phyloP scores from a whole-genome alignment of 257 asterid genomes.

The Solanum medicagineum region DNA sequence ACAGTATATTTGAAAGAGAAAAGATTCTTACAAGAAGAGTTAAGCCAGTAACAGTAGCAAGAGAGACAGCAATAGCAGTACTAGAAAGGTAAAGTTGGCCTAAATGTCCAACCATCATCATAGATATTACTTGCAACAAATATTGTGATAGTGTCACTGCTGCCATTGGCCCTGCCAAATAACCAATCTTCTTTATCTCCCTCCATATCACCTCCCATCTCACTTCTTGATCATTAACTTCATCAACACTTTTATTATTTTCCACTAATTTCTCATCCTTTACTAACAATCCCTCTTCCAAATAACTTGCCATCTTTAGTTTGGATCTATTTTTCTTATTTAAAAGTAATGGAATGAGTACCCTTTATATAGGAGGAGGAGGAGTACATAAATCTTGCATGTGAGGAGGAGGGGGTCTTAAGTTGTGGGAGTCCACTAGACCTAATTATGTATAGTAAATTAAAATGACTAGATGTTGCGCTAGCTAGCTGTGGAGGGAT shows the following conservation, averaged over 20 bases:
- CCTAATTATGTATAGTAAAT: not conserved
- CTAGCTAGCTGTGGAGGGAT: not conserved
- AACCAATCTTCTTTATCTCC: not conserved
- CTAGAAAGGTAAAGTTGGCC: not conserved
- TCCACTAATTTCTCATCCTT: not conserved
- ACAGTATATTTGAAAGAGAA: not conserved
- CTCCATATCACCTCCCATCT: not conserved
- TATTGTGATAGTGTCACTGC: not conserved
- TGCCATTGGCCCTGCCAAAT: not conserved
- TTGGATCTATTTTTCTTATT: not conserved
- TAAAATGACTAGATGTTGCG: not conserved
- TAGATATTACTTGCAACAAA: not conserved
- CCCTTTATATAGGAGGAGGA: not conserved
- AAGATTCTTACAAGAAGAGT: not conserved
- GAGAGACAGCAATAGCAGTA: not conserved
- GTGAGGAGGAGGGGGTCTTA: not conserved
- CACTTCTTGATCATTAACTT: not conserved
- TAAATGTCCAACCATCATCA: not conserved
- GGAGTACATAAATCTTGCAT: not conserved
- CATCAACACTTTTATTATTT: not conserved
- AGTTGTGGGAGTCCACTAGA: not conserved
- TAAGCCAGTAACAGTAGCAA: not conserved
- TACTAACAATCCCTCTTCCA: not conserved
- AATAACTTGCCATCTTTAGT: not conserved
- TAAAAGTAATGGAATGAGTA: not conserved